Percentiles rank a stretch among this genome's conserved stretches.
These are phyloP conservation scores for Kuraishia capsulata DNA, from an alignment of 805 yeast species.

Conservation along the genomic window DNA sequence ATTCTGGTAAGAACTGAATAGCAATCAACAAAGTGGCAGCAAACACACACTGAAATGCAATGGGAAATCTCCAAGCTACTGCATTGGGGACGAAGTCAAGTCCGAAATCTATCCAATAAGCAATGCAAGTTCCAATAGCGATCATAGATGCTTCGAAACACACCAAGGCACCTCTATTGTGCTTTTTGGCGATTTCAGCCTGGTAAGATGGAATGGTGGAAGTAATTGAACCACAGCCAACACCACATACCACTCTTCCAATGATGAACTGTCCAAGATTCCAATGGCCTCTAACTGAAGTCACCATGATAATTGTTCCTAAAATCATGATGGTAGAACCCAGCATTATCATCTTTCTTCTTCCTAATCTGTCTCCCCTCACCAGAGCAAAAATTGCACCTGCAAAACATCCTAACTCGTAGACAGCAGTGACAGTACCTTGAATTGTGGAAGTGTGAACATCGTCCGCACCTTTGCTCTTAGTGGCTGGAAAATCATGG, in stretches of 20 bases:
- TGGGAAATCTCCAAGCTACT: conserved; percentile 36
- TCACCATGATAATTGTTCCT: conserved; percentile 20
- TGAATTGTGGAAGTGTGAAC: conserved; percentile 27
- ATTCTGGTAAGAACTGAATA: conserved; percentile 28
- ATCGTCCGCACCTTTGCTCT: conserved; percentile 10
- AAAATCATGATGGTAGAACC: conserved; percentile 27
- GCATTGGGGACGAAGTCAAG: conserved; percentile 25
- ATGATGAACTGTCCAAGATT: conserved; percentile 28
- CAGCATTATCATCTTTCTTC: conserved; percentile 24
- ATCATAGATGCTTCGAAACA: conserved; percentile 27
- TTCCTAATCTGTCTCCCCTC: conserved; percentile 27
- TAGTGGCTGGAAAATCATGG: conserved; percentile 49
- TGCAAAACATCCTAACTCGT: conserved; percentile 36
- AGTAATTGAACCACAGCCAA: conserved; percentile 35
- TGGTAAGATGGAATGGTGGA: conserved; percentile 38
- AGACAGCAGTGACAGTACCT: conserved; percentile 39
- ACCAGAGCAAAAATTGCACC: conserved; percentile 31
- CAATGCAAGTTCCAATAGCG: conserved; percentile 31
- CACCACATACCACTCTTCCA: conserved; percentile 34
- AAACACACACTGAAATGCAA: conserved; percentile 32
- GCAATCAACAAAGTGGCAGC: conserved; percentile 19
- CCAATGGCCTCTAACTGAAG: conserved; percentile 21
- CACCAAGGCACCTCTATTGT: conserved; percentile 27
- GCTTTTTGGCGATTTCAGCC: conserved; percentile 30
- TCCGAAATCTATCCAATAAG: conserved; percentile 36